Evolutionary conservation across 2,329 filamentous ascomycete species (phyloP).

Genomic region (Monilinia fructigena): DNA sequence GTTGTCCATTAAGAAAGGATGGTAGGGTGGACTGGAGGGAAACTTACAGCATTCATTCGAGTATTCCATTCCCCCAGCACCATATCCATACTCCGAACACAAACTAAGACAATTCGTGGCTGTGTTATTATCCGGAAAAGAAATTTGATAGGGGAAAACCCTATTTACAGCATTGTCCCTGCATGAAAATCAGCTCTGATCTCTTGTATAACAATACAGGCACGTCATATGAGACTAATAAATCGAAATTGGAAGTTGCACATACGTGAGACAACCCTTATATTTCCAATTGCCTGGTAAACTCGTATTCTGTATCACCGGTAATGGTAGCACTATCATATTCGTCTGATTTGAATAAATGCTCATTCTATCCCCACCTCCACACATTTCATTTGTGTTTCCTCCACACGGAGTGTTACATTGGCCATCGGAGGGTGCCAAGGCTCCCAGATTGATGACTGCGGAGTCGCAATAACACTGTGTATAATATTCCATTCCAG

Average conservation of each 20-base stretch:
- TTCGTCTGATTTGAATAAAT: constrained; percentile 31
- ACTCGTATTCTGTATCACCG: constrained; percentile 26
- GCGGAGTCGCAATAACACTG: constrained; percentile 38
- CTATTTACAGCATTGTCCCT: constrained; percentile 26
- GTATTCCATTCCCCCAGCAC: constrained; percentile 36
- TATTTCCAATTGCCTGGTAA: constrained; percentile 33
- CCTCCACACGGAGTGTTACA: constrained; percentile 37
- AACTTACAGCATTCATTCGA: constrained; percentile 34
- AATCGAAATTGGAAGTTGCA: not conserved
- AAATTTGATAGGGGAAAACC: constrained; percentile 33
- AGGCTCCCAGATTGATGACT: constrained; percentile 31
- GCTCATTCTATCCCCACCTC: constrained; percentile 36
- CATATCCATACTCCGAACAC: constrained; percentile 35
- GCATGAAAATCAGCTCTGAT: constrained; percentile 4
- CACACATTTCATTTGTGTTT: constrained; percentile 39
- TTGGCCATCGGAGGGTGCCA: constrained; percentile 39
- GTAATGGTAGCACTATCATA: constrained; percentile 25
- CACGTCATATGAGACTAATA: not conserved
- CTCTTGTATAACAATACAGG: not conserved
- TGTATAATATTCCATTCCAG: constrained; percentile 41
- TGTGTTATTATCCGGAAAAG: constrained; percentile 28
- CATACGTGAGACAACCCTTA: constrained; percentile 36
- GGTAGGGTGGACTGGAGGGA: not conserved
- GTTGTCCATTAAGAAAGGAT: not conserved
- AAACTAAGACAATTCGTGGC: constrained; percentile 31